Conservation (phyloP, 129 eudicot genomes). For the Heracleum sosnowskyi region DNA sequence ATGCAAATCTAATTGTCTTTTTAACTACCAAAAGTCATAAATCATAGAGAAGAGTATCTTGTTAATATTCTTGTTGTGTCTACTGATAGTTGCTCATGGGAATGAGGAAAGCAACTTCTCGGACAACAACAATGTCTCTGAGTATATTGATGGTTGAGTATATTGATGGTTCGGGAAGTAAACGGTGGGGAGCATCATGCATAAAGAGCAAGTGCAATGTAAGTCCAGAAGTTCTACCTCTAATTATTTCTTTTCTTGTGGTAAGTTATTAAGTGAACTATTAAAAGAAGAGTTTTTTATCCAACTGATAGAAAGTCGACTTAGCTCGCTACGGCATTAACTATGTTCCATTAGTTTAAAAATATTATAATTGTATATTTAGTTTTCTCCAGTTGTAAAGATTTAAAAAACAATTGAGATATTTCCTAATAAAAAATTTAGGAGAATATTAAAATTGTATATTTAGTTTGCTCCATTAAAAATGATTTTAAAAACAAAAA, state of each 20-base stretch:
- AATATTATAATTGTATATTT: no score
- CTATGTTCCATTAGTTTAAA: no score
- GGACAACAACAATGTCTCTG: conserved; percentile 25
- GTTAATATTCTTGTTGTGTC: conserved; percentile 37
- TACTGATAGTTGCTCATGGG: conserved; percentile 38
- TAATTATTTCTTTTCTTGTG: background rate
- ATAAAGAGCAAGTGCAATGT: conserved; percentile 85
- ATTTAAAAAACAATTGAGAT: no score
- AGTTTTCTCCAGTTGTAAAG: no score
- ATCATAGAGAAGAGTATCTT: conserved; percentile 40
- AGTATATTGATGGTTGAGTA: conserved; percentile 53
- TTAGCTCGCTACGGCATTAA: no score
- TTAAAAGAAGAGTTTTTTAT: conserved; percentile 16
- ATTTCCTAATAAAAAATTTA: no score
- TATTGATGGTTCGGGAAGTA: conserved; percentile 93
- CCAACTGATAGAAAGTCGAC: no score
- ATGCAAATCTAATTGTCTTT: conserved; percentile 34
- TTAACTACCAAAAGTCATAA: conserved; percentile 21
- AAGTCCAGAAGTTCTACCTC: conserved; percentile 17
- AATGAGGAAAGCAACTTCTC: conserved; percentile 28
- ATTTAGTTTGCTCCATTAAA: no score
- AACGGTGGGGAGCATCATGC: conserved; percentile 99
- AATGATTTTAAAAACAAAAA: no score
- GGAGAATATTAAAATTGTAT: no score
- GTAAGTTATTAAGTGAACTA: background rate